These are phyloP conservation scores for Mycena chlorophos DNA, from an alignment of 768 basidiomycete genomes.

Conservation along the genomic window DNA sequence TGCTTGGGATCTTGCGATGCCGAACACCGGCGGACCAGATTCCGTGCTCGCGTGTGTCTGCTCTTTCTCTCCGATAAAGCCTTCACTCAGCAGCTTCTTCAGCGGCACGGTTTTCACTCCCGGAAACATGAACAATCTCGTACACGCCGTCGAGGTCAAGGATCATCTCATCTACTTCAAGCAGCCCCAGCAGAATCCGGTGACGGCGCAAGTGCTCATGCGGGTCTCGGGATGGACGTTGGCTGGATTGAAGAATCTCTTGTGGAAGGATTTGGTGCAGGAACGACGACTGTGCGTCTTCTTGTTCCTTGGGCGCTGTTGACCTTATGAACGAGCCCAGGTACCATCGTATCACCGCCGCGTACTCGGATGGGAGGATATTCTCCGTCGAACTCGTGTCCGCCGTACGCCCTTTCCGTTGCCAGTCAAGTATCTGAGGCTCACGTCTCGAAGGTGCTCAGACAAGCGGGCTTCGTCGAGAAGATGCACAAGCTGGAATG, in stretches of 20 bases:
- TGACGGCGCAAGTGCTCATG: background rate
- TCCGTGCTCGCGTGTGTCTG: conserved; percentile 33
- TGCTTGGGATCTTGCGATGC: conserved; percentile 37
- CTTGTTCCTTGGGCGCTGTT: background rate
- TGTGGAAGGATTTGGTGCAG: conserved; percentile 17
- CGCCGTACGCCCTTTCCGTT: too few species aligned
- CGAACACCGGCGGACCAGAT: conserved; percentile 19
- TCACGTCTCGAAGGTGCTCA: too few species aligned
- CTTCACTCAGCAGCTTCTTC: background rate
- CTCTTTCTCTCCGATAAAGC: background rate
- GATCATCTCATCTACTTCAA: background rate
- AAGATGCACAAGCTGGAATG: too few species aligned
- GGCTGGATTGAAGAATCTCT: conserved; percentile 12
- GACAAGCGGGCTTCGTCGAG: too few species aligned
- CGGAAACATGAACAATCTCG: conserved; percentile 18
- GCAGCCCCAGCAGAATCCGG: background rate
- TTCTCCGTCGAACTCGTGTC: conserved; percentile 61
- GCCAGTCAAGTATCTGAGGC: too few species aligned
- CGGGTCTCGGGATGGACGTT: conserved; percentile 21
- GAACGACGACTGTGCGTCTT: conserved; percentile 24
- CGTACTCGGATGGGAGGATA: conserved; percentile 50
- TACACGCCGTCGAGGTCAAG: background rate
- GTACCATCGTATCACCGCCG: conserved; percentile 46
- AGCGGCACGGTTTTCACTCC: conserved; percentile 38
- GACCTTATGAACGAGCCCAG: conserved; percentile 26